These are phyloP conservation scores for Eucalyptus lansdowneana DNA, from an alignment of 345 rosid genomes.

Conservation along the genomic window DNA sequence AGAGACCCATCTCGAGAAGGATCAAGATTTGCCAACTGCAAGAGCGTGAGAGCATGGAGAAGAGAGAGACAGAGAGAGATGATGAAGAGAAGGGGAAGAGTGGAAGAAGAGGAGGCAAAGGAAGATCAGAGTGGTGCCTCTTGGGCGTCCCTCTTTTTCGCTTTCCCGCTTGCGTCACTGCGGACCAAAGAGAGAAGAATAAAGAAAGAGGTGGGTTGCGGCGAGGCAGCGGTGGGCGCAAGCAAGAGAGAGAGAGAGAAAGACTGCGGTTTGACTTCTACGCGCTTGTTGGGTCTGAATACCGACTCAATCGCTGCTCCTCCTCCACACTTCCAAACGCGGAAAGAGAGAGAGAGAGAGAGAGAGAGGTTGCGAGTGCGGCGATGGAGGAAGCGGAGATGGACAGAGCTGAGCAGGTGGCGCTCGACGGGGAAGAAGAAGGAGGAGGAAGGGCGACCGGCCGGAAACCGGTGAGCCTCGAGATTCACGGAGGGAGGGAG, in stretches of 20 bases:
- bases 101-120: too few species aligned
- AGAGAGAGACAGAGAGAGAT: too few species aligned
- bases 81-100: background rate
- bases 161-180: background rate
- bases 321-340: too few species aligned
- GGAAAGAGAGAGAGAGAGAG: background rate
- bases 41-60: background rate
- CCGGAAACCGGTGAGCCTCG: background rate
- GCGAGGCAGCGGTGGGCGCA: background rate
- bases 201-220: background rate
- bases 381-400: background rate
- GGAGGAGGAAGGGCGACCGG: background rate
- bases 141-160: too few species aligned
- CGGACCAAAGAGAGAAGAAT: background rate
- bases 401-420: background rate
- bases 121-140: background rate
- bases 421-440: background rate
- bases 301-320: too few species aligned
- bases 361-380: background rate
- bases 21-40: background rate
- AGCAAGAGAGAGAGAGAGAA: background rate
- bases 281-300: too few species aligned
- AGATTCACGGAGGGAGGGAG: background rate
- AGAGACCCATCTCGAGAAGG: background rate
- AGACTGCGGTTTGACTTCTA: too few species aligned